phyloP scores from a whole-genome alignment of 2,329 filamentous ascomycete genomes.

The Pestalotiopsis sp. region DNA sequence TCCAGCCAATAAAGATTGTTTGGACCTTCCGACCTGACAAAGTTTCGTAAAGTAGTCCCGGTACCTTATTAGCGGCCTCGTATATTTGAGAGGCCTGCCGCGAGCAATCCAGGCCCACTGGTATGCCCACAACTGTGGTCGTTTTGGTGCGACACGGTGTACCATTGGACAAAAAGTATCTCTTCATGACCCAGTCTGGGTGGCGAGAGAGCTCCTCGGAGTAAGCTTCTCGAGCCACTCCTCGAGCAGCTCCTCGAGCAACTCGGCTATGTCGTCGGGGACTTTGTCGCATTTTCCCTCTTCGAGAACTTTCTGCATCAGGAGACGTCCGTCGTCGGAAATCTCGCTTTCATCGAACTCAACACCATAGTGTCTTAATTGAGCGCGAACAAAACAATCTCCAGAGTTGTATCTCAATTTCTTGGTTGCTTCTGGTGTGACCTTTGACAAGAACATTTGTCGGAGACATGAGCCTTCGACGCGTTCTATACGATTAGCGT shows the following conservation, averaged over 20 bases:
- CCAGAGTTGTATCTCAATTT: background rate
- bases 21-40: background rate
- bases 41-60: background rate
- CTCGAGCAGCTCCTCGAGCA: background rate
- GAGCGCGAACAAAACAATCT: background rate
- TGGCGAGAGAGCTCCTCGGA: background rate
- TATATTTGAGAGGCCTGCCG: background rate
- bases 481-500: background rate
- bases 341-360: background rate
- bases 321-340: background rate
- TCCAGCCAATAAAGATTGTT: background rate
- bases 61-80: background rate
- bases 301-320: background rate
- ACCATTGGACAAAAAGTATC: background rate
- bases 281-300: conserved; percentile 2
- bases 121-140: background rate
- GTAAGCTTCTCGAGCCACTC: background rate
- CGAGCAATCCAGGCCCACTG: background rate
- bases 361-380: background rate
- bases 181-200: background rate
- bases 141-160: background rate
- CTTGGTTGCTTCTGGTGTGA: background rate
- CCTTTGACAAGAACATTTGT: background rate
- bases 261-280: background rate
- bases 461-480: background rate